These are phyloP conservation scores for Ceratocystis albifundus DNA, from an alignment of 2,329 filamentous ascomycete species.

Conservation along the genomic window DNA sequence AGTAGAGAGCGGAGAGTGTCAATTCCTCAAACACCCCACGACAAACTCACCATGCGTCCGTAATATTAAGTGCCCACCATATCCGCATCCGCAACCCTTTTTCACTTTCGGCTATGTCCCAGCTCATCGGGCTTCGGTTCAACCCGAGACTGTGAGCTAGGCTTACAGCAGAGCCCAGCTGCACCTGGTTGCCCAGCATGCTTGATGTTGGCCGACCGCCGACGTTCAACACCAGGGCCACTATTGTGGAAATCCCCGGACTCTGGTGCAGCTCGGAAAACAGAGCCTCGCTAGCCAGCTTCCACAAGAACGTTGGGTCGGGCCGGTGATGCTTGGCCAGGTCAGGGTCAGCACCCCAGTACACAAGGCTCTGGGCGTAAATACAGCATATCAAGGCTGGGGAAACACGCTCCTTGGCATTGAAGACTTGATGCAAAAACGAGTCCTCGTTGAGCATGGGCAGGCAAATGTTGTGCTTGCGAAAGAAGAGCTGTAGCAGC, in stretches of 20 bases:
- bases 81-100: constrained; percentile 42
- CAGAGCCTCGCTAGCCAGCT: constrained; percentile 47
- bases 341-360: constrained; percentile 42
- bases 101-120: constrained; percentile 42
- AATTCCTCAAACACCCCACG: not conserved
- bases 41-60: constrained; percentile 41
- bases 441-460: constrained; percentile 46
- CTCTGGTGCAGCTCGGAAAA: constrained; percentile 49
- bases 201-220: constrained; percentile 49
- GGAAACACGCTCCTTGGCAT: constrained; percentile 39
- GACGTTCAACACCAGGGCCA: constrained; percentile 47
- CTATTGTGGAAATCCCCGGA: constrained; percentile 47
- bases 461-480: constrained; percentile 47
- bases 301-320: constrained; percentile 50
- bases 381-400: constrained; percentile 46
- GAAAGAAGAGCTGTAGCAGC: constrained; percentile 44
- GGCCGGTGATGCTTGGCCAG: constrained; percentile 39
- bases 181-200: constrained; percentile 45
- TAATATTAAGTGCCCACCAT: constrained; percentile 45
- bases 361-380: constrained; percentile 46
- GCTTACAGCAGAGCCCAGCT: constrained; percentile 40
- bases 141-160: constrained; percentile 44
- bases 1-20: too few species aligned
- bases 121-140: constrained; percentile 41
- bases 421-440: constrained; percentile 39